Percentiles rank a stretch among this genome's conserved stretches.
These are phyloP conservation scores for Acacia confusa DNA, from an alignment of 306 rosid genomes.

Conservation along the genomic window DNA sequence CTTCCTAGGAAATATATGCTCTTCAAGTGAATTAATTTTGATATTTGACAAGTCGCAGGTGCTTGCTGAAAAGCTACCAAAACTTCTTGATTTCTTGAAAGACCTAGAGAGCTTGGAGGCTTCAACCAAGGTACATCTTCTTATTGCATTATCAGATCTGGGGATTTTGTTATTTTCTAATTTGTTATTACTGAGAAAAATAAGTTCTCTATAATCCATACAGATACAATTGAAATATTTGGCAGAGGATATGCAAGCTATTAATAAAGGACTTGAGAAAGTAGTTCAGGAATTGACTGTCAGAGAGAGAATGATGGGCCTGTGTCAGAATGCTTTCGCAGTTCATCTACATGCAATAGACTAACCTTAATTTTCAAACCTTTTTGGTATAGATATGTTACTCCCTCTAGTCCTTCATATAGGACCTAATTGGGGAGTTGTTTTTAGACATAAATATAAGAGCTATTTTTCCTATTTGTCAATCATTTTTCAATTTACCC, in stretches of 20 bases:
- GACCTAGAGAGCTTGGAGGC: constrained; percentile 76
- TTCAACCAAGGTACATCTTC: constrained; percentile 67
- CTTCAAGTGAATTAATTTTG: not conserved
- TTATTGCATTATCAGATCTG: constrained; percentile 14
- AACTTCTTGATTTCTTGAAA: constrained; percentile 80
- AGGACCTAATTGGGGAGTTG: too few relatives aligned
- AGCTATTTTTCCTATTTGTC: too few relatives aligned
- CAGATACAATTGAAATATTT: constrained; percentile 92
- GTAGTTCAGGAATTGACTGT: constrained; percentile 87
- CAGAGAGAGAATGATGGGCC: constrained; percentile 84
- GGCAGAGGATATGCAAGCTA: constrained; percentile 99
- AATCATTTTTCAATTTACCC: too few relatives aligned
- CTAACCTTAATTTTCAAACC: not conserved
- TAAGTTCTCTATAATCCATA: constrained; percentile 29
- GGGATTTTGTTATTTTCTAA: constrained; percentile 19
- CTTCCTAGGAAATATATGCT: not conserved
- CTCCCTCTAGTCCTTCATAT: too few relatives aligned
- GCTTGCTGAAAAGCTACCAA: constrained; percentile 85
- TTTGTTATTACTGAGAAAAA: constrained; percentile 27
- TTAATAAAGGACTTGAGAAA: constrained; percentile 92
- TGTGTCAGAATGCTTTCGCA: constrained; percentile 50
- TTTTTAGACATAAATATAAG: too few relatives aligned
- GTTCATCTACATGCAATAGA: constrained; percentile 1
- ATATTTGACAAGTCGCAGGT: constrained; percentile 58
- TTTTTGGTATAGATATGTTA: not conserved